Conservation (phyloP, 2,329 filamentous ascomycete genomes). For the Clonostachys sp. region DNA sequence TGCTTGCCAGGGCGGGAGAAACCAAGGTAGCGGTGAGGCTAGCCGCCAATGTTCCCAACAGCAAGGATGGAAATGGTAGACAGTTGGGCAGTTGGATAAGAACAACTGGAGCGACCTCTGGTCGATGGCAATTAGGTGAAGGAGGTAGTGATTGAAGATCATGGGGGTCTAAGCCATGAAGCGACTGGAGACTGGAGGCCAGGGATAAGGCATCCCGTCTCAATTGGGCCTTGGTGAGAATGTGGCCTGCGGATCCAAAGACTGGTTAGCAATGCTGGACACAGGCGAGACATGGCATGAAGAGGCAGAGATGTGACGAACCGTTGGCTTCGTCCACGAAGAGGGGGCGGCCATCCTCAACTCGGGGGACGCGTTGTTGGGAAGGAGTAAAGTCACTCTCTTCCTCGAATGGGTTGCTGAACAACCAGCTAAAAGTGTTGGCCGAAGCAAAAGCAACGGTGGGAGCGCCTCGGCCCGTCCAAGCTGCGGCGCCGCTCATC, state of each 20-base stretch:
- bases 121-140: conserved; percentile 27
- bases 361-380: conserved; percentile 19
- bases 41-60: conserved; percentile 30
- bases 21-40: conserved; percentile 32
- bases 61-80: conserved; percentile 25
- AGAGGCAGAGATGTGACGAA: conserved; percentile 10
- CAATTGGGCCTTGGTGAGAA: conserved; percentile 25
- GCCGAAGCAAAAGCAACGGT: conserved; percentile 1
- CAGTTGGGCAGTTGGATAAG: conserved; percentile 36
- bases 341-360: conserved; percentile 23
- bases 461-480: neutral
- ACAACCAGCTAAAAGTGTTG: conserved; percentile 28
- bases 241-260: conserved; percentile 17
- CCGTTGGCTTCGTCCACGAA: conserved; percentile 33
- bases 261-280: neutral
- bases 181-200: conserved; percentile 23
- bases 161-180: conserved; percentile 25
- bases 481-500: neutral
- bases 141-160: conserved; percentile 25
- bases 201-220: conserved; percentile 25
- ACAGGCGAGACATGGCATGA: neutral
- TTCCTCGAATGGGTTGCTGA: conserved; percentile 26
- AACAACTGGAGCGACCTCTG: conserved; percentile 33
- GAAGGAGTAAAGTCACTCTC: conserved; percentile 19
- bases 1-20: conserved; percentile 30